Evolutionary conservation across 345 rosid species (phyloP).

Genomic region (Salix exigua): DNA sequence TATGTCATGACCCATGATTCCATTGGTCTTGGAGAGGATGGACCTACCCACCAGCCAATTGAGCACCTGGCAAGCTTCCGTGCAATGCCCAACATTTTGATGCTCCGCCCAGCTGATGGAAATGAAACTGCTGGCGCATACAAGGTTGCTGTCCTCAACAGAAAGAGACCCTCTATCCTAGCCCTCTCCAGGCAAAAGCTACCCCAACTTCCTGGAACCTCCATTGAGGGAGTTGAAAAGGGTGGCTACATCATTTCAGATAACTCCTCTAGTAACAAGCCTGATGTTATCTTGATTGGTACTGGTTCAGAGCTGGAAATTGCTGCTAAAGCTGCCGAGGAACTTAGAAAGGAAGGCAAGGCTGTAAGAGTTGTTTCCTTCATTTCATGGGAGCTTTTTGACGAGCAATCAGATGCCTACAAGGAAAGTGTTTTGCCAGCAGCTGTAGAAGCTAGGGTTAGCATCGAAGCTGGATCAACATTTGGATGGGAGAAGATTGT

Average conservation of each 20-base stretch:
- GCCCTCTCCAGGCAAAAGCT: slow-evolving; percentile 96
- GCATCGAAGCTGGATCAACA: slow-evolving; percentile 88
- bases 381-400: slow-evolving; percentile 87
- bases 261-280: slow-evolving; percentile 83
- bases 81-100: slow-evolving; percentile 92
- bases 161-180: slow-evolving; percentile 81
- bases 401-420: slow-evolving; percentile 70
- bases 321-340: slow-evolving; percentile 74
- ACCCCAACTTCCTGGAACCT: slow-evolving; percentile 79
- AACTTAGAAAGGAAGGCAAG: slow-evolving; percentile 87
- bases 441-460: slow-evolving; percentile 73
- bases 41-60: slow-evolving; percentile 98
- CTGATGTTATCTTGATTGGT: slow-evolving; percentile 86
- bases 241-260: slow-evolving; percentile 90
- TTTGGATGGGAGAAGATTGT: slow-evolving; percentile 85
- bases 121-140: slow-evolving; percentile 97
- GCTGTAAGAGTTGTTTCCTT: slow-evolving; percentile 86
- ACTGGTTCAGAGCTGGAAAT: slow-evolving; percentile 96
- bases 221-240: slow-evolving; percentile 81
- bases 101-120: slow-evolving; percentile 99
- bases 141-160: slow-evolving; percentile 69
- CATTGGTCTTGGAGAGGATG: slow-evolving; percentile 99
- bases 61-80: slow-evolving; percentile 99
- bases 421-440: slow-evolving; percentile 86
- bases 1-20: slow-evolving; percentile 99